Evolutionary conservation across 164 flowering plant species (phyloP).

Genomic region (Amborella trichopoda): DNA sequence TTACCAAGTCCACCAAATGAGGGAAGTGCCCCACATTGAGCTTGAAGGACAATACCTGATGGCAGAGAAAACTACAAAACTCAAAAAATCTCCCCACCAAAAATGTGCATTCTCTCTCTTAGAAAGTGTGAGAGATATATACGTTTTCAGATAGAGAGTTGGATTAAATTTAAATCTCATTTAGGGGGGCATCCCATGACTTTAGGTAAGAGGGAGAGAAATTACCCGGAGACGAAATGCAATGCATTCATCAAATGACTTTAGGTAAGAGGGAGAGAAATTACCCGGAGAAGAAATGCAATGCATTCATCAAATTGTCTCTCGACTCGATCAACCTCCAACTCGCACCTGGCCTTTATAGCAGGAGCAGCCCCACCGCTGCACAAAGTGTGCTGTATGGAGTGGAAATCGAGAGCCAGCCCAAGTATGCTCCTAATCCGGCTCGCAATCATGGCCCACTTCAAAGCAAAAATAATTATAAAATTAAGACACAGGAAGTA

Average conservation of each 20-base stretch:
- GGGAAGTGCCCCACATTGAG: conserved; percentile 94
- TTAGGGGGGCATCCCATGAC: no score
- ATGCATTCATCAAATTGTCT: conserved; percentile 96
- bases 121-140: no score
- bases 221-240: conserved; percentile 88
- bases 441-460: conserved; percentile 93
- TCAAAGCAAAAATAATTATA: conserved; percentile 10
- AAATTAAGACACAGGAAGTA: no score
- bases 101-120: no score
- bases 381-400: conserved; percentile 59
- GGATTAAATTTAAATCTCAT: no score
- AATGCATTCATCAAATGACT: conserved; percentile 69
- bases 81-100: no score
- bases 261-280: conserved; percentile 2
- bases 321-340: conserved; percentile 79
- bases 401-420: conserved; percentile 86
- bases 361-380: conserved; percentile 73
- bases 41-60: conserved; percentile 89
- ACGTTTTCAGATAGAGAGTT: no score
- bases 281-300: conserved; percentile 88
- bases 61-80: no score
- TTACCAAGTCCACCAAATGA: conserved; percentile 92
- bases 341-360: conserved; percentile 74
- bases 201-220: conserved; percentile 1
- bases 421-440: conserved; percentile 89